Conservation (phyloP, 2,329 filamentous ascomycete species). For the Pseudopithomyces maydicus region DNA sequence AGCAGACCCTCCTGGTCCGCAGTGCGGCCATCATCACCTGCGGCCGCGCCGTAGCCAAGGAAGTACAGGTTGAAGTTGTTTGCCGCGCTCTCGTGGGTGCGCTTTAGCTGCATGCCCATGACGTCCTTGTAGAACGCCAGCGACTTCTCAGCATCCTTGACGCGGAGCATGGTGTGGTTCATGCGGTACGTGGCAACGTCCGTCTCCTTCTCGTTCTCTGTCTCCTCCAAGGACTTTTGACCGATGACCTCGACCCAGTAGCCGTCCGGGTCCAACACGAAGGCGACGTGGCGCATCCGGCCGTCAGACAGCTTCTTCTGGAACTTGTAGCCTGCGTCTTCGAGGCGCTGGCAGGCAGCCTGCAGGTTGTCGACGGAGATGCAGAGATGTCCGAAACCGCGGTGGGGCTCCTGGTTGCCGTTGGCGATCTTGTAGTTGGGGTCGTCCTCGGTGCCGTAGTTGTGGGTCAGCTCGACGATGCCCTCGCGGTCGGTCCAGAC, state of each 20-base stretch:
- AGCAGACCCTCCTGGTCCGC: slow-evolving; percentile 80
- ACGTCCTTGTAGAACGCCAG: slow-evolving; percentile 68
- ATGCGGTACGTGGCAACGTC: slow-evolving; percentile 75
- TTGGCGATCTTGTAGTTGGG: slow-evolving; percentile 79
- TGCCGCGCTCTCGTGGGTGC: slow-evolving; percentile 71
- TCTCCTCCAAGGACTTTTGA: slow-evolving; percentile 72
- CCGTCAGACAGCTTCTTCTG: slow-evolving; percentile 95
- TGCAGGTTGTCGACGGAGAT: slow-evolving; percentile 73
- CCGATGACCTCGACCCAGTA: slow-evolving; percentile 78
- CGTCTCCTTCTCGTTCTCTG: slow-evolving; percentile 72
- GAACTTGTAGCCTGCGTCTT: slow-evolving; percentile 89
- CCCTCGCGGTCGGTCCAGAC: slow-evolving; percentile 84
- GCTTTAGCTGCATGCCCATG: slow-evolving; percentile 84
- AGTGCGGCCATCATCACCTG: slow-evolving; percentile 61
- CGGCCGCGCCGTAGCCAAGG: slow-evolving; percentile 69
- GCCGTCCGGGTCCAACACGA: slow-evolving; percentile 82
- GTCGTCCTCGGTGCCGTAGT: slow-evolving; percentile 89
- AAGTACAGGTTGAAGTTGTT: slow-evolving; percentile 91
- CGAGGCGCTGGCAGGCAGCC: slow-evolving; percentile 85
- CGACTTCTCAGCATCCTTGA: slow-evolving; percentile 67
- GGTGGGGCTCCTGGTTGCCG: slow-evolving; percentile 90
- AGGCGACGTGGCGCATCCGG: slow-evolving; percentile 74
- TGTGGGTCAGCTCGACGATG: slow-evolving; percentile 82
- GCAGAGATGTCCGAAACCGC: slow-evolving; percentile 83
- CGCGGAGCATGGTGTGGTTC: slow-evolving; percentile 93